Evolutionary conservation across 371 early-diverging fungal species (phyloP).

Genomic region (Actinomortierella ambigua): DNA sequence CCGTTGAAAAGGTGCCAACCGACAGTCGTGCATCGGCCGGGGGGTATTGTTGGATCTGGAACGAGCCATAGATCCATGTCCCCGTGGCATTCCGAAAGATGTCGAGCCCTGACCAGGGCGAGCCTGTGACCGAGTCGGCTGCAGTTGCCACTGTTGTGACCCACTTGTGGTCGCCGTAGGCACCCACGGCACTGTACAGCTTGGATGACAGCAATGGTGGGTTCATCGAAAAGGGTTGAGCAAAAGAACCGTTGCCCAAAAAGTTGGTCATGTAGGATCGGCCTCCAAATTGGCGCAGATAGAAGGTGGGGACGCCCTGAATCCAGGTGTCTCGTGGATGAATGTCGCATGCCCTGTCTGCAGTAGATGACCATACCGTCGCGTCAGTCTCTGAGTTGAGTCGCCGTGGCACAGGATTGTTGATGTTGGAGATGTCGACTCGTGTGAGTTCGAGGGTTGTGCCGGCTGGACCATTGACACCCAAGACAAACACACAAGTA

Average conservation of each 20-base stretch:
- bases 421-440: no score
- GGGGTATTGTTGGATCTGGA: slow-evolving; percentile 15
- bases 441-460: no score
- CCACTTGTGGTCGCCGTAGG: slow-evolving; percentile 18
- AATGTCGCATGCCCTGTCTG: no score
- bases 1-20: slow-evolving; percentile 21
- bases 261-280: slow-evolving; percentile 17
- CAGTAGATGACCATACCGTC: no score
- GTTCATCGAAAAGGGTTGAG: neutral
- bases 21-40: slow-evolving; percentile 7
- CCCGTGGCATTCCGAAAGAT: slow-evolving; percentile 8
- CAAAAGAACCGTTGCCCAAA: slow-evolving; percentile 21
- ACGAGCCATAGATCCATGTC: slow-evolving; percentile 13
- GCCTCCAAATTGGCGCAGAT: slow-evolving; percentile 19
- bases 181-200: slow-evolving; percentile 19
- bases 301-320: no score
- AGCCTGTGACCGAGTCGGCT: slow-evolving; percentile 5
- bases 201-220: slow-evolving; percentile 10
- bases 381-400: no score
- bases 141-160: slow-evolving; percentile 12
- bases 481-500: no score
- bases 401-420: no score
- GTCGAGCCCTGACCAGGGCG: slow-evolving; percentile 23
- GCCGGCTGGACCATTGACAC: no score
- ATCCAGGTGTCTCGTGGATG: no score